Evolutionary conservation across 176 grass and related monocot species (phyloP).

Genomic region (Themeda triandra): DNA sequence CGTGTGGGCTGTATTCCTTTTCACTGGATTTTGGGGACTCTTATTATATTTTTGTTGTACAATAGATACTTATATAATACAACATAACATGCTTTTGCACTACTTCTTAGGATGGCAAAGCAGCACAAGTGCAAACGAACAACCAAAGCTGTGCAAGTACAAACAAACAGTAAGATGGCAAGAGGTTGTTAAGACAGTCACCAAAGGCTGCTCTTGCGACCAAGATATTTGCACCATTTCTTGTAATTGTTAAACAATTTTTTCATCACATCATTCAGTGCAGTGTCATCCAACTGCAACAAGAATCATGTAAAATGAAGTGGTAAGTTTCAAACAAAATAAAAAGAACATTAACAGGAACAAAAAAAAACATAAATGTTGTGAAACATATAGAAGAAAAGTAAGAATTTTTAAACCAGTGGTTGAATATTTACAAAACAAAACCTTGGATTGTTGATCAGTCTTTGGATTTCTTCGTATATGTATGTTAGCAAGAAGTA

Average conservation of each 20-base stretch:
- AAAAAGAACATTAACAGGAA: slow-evolving; percentile 17
- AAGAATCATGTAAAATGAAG: slow-evolving; percentile 6
- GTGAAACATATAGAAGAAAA: neutral
- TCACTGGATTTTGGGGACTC: neutral
- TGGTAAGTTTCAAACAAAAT: slow-evolving; percentile 7
- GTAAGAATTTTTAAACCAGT: slow-evolving; percentile 14
- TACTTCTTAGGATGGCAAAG: neutral
- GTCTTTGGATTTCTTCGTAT: slow-evolving; percentile 52
- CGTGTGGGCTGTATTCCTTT: neutral
- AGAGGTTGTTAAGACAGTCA: slow-evolving; percentile 25
- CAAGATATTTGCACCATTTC: slow-evolving; percentile 86
- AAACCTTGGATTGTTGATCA: slow-evolving; percentile 81
- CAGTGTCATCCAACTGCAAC: slow-evolving; percentile 70
- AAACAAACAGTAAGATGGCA: neutral
- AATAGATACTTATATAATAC: neutral
- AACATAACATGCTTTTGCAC: neutral
- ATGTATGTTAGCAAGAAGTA: slow-evolving; percentile 91
- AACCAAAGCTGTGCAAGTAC: neutral
- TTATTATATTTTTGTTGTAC: neutral
- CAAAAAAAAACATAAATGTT: neutral
- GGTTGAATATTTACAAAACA: slow-evolving; percentile 14
- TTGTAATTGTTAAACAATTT: slow-evolving; percentile 97
- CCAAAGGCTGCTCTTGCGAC: slow-evolving; percentile 89
- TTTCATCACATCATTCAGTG: slow-evolving; percentile 78
- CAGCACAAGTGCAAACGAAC: neutral